Conservation (phyloP, 2,329 filamentous ascomycete species). For the Exophiala aquamarina region DNA sequence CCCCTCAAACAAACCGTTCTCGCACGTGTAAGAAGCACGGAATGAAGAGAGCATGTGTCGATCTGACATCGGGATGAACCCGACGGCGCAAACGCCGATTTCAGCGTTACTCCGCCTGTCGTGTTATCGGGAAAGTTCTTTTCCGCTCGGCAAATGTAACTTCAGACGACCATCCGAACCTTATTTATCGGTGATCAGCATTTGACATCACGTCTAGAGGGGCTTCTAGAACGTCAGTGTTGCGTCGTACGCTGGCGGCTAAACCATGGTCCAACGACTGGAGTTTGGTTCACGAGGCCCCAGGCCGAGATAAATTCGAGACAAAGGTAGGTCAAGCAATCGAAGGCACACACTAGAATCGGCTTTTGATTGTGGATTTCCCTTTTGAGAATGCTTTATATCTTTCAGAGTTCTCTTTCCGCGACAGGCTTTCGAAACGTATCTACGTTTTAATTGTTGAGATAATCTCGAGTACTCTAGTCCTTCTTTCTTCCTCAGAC, state of each 20-base stretch:
- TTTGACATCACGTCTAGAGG: background rate
- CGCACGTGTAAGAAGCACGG: too few relatives aligned
- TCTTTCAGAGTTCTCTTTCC: background rate
- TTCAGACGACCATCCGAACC: background rate
- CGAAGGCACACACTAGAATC: background rate
- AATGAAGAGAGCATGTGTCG: too few relatives aligned
- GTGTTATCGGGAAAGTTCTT: slow-evolving; percentile 1
- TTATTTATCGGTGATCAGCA: background rate
- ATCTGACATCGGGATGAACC: too few relatives aligned
- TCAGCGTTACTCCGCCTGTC: too few relatives aligned
- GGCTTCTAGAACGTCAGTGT: background rate
- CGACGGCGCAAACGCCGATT: too few relatives aligned
- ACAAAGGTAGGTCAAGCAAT: background rate
- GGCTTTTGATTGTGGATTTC: background rate
- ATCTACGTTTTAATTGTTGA: background rate
- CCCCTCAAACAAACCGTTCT: too few relatives aligned
- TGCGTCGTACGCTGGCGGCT: background rate
- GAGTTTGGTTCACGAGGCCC: background rate
- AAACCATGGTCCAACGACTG: slow-evolving; percentile 1
- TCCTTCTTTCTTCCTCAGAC: background rate
- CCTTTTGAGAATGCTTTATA: background rate
- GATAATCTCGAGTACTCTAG: background rate
- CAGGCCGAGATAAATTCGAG: background rate
- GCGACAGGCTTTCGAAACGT: background rate
- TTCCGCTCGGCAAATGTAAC: slow-evolving; percentile 6